Evolutionary conservation across 371 early-diverging fungal genomes (phyloP).

Genomic region (Coemansia sp.): DNA sequence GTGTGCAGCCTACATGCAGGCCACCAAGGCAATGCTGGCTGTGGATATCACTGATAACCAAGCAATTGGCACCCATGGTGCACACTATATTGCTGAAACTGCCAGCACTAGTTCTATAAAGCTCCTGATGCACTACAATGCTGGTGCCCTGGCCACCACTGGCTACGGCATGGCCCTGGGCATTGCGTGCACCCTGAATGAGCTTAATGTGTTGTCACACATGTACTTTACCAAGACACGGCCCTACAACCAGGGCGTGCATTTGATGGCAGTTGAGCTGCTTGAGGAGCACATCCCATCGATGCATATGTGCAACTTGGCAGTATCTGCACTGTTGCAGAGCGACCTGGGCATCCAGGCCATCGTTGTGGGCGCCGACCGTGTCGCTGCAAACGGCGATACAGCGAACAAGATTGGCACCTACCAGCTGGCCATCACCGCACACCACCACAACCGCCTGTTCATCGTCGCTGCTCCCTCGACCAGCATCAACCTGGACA

Average conservation of each 20-base stretch:
- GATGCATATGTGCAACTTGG: slow-evolving; percentile 88
- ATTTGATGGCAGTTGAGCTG: slow-evolving; percentile 94
- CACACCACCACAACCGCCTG: slow-evolving; percentile 77
- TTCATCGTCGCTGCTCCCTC: slow-evolving; percentile 96
- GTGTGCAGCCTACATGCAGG: slow-evolving; percentile 63
- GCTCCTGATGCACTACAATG: slow-evolving; percentile 96
- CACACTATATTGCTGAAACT: slow-evolving; percentile 53
- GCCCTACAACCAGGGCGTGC: slow-evolving; percentile 95
- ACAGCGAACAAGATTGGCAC: slow-evolving; percentile 99
- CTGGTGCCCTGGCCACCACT: slow-evolving; percentile 86
- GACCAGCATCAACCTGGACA: slow-evolving; percentile 84
- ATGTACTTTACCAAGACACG: slow-evolving; percentile 95
- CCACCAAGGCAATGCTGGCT: slow-evolving; percentile 82
- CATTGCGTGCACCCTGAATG: slow-evolving; percentile 80
- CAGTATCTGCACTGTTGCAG: slow-evolving; percentile 81
- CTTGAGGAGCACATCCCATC: slow-evolving; percentile 89
- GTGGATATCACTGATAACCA: slow-evolving; percentile 86
- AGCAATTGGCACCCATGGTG: slow-evolving; percentile 84
- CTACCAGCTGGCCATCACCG: slow-evolving; percentile 91
- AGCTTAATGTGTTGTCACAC: slow-evolving; percentile 60
- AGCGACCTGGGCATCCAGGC: slow-evolving; percentile 65
- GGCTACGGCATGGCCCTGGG: slow-evolving; percentile 88
- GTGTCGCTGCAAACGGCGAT: slow-evolving; percentile 95
- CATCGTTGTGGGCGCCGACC: slow-evolving; percentile 95
- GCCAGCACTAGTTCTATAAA: slow-evolving; percentile 35